These are phyloP conservation scores for Corinectria fuckeliana DNA, from an alignment of 2,329 filamentous ascomycete genomes.

Conservation along the genomic window DNA sequence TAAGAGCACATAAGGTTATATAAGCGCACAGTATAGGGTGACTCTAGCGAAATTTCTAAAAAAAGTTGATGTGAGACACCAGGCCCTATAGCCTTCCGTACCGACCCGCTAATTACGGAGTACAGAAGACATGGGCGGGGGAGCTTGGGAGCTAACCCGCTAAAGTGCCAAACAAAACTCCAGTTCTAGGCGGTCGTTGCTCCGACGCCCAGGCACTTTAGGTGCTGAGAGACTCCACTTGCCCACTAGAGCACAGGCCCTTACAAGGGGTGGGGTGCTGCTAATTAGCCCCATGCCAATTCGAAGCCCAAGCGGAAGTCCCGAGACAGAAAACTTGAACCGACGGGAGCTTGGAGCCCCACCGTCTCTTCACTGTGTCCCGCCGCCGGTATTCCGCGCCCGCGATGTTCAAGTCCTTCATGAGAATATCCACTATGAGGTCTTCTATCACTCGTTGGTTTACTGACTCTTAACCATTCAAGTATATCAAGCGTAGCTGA, in stretches of 20 bases:
- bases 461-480: neutral
- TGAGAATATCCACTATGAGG: neutral
- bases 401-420: too few species aligned
- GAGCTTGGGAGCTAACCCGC: constrained; percentile 8
- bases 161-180: neutral
- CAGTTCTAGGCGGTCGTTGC: constrained; percentile 3
- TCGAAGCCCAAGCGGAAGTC: neutral
- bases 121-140: neutral
- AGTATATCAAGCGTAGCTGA: too few species aligned
- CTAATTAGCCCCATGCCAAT: neutral
- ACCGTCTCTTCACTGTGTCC: neutral
- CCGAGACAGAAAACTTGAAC: neutral
- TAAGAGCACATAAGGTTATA: too few species aligned
- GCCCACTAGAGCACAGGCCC: constrained; percentile 26
- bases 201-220: constrained; percentile 19
- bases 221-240: constrained; percentile 23
- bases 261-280: constrained; percentile 22
- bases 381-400: too few species aligned
- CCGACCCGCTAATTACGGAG: constrained; percentile 8
- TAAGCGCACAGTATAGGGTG: too few species aligned
- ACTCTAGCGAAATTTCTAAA: too few species aligned
- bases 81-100: too few species aligned
- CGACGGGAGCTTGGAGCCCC: neutral
- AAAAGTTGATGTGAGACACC: too few species aligned
- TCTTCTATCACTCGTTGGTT: neutral